Evolutionary conservation across 2,329 filamentous ascomycete species (phyloP).

Genomic region (Colletotrichum incanum): DNA sequence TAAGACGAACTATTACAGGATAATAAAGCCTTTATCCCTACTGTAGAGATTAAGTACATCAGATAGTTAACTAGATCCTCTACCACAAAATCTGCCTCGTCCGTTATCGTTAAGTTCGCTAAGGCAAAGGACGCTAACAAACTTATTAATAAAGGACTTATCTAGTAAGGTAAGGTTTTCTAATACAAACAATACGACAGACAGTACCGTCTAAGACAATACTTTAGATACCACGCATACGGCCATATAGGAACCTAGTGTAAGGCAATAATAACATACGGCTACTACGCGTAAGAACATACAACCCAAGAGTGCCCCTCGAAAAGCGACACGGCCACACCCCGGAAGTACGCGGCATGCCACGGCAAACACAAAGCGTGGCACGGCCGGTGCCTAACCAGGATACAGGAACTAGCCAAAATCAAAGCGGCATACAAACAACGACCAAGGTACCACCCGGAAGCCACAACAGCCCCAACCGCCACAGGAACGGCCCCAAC

Average conservation of each 20-base stretch:
- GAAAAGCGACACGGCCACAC: background rate
- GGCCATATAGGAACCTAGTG: slow-evolving; percentile 39
- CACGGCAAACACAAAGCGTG: no score
- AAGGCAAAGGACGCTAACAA: slow-evolving; percentile 16
- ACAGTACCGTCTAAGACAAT: slow-evolving; percentile 33
- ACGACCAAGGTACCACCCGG: slow-evolving; percentile 18
- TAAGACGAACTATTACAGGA: slow-evolving; percentile 16
- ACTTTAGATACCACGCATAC: slow-evolving; percentile 30
- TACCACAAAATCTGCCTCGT: background rate
- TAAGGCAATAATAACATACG: slow-evolving; percentile 35
- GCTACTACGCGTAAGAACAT: slow-evolving; percentile 31
- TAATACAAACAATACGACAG: slow-evolving; percentile 24
- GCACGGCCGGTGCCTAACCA: slow-evolving; percentile 9
- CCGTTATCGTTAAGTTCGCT: slow-evolving; percentile 5
- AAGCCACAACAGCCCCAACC: background rate
- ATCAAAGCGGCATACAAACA: slow-evolving; percentile 18
- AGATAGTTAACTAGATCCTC: slow-evolving; percentile 15
- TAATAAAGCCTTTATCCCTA: slow-evolving; percentile 14
- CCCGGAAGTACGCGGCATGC: slow-evolving; percentile 6
- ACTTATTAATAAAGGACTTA: slow-evolving; percentile 13
- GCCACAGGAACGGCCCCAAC: background rate
- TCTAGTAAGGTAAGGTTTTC: slow-evolving; percentile 12
- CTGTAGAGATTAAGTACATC: slow-evolving; percentile 25
- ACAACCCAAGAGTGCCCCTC: slow-evolving; percentile 12
- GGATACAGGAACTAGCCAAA: slow-evolving; percentile 13